These are phyloP conservation scores for Silene uniflora DNA, from an alignment of 148 eudicot species.

Conservation along the genomic window DNA sequence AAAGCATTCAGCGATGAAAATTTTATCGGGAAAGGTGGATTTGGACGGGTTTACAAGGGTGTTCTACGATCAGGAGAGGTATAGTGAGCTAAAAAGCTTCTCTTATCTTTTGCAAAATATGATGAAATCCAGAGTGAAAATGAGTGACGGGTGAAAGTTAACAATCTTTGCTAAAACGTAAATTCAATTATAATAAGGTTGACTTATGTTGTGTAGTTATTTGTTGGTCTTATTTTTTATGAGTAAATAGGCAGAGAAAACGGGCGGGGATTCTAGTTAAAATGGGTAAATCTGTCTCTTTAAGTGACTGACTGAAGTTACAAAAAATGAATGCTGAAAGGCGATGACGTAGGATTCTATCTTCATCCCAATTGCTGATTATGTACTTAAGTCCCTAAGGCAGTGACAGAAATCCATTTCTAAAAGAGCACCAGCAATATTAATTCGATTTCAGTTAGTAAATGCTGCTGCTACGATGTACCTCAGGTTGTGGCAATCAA, in stretches of 20 bases:
- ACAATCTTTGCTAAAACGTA: not conserved
- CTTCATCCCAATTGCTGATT: not conserved
- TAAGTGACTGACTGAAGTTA: no score
- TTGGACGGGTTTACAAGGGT: constrained; percentile 90
- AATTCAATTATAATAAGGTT: not conserved
- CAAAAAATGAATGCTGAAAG: no score
- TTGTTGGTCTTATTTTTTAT: not conserved
- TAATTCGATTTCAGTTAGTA: constrained; percentile 1
- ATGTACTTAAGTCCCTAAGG: not conserved
- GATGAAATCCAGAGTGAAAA: not conserved
- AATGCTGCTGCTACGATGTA: constrained; percentile 12
- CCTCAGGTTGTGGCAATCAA: constrained; percentile 89
- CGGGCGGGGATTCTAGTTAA: no score
- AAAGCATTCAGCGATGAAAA: constrained; percentile 70
- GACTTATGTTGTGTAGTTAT: not conserved
- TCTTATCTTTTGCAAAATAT: not conserved
- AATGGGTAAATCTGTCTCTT: no score
- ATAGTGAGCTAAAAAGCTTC: constrained; percentile 17
- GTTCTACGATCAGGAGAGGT: constrained; percentile 82
- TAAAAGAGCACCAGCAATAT: not conserved
- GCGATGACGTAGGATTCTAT: not conserved
- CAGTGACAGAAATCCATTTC: not conserved
- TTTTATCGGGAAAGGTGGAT: constrained; percentile 88
- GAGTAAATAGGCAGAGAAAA: not conserved
- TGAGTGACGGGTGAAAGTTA: not conserved